Conservation (phyloP, 257 asterid genomes). For the Linaria vulgaris region DNA sequence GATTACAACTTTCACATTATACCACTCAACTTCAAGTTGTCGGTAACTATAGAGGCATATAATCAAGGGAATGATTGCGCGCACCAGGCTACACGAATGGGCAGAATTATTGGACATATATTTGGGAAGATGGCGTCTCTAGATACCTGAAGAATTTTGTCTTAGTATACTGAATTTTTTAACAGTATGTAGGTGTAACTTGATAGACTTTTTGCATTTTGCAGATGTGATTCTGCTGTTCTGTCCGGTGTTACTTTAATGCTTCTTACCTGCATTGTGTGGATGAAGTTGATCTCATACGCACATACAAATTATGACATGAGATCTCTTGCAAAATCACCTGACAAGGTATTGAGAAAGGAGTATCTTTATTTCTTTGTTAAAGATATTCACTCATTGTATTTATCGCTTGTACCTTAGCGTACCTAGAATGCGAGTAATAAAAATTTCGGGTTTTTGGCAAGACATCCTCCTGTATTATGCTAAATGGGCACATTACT, state of each 20-base stretch:
- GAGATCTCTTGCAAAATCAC: conserved; percentile 71
- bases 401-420: background rate
- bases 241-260: conserved; percentile 76
- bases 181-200: conserved; percentile 11
- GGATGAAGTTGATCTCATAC: conserved; percentile 94
- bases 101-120: too few relatives aligned
- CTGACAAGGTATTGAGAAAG: conserved; percentile 59
- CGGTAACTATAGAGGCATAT: too few relatives aligned
- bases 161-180: conserved; percentile 11
- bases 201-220: conserved; percentile 30
- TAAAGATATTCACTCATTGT: conserved; percentile 9
- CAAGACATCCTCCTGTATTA: too few relatives aligned
- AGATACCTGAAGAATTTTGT: conserved; percentile 13
- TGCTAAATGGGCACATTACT: too few relatives aligned
- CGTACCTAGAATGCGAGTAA: background rate
- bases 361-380: conserved; percentile 1
- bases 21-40: too few relatives aligned
- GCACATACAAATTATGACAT: conserved; percentile 93
- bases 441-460: too few relatives aligned
- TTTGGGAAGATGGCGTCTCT: background rate
- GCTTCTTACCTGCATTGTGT: conserved; percentile 77
- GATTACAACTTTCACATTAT: too few relatives aligned
- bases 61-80: background rate
- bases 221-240: conserved; percentile 95
- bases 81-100: too few relatives aligned